phyloP scores from a whole-genome alignment of 192 early-diverging fungal genomes.

The Paraglomus brasilianum region DNA sequence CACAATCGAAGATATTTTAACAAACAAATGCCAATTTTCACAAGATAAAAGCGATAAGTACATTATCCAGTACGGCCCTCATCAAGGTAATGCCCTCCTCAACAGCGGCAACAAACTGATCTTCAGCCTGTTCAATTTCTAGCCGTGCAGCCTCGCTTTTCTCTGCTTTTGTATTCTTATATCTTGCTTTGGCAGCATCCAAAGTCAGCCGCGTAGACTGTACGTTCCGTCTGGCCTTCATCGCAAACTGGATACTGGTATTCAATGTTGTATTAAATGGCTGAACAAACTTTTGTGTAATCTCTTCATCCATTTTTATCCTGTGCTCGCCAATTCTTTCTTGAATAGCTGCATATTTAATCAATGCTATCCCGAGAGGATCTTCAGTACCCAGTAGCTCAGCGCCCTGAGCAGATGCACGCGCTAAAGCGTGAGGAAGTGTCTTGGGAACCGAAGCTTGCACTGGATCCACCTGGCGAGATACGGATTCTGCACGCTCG shows the following conservation, averaged over 20 bases:
- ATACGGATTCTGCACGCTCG: constrained; percentile 45
- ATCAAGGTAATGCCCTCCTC: constrained; percentile 95
- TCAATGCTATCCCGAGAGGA: constrained; percentile 82
- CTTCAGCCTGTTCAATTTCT: constrained; percentile 91
- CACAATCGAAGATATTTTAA: not conserved
- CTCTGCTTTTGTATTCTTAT: constrained; percentile 72
- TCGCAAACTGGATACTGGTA: constrained; percentile 73
- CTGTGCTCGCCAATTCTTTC: constrained; percentile 84
- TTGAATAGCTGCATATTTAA: constrained; percentile 81
- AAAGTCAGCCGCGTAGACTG: constrained; percentile 75
- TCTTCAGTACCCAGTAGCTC: constrained; percentile 74
- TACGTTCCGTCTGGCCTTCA: constrained; percentile 86
- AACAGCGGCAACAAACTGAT: constrained; percentile 92
- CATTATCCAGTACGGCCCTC: constrained; percentile 86
- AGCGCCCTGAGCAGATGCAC: constrained; percentile 64
- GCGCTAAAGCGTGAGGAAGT: constrained; percentile 71
- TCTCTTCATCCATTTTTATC: constrained; percentile 70
- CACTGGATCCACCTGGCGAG: constrained; percentile 34
- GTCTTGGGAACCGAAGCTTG: constrained; percentile 50
- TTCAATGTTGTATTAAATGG: constrained; percentile 74
- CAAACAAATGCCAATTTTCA: not conserved
- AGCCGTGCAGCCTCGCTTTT: constrained; percentile 69
- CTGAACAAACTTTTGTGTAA: constrained; percentile 70
- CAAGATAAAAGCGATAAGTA: constrained; percentile 36
- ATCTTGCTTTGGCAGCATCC: constrained; percentile 81